Conservation (phyloP, 164 flowering plant genomes). For the Vitis rupestris region DNA sequence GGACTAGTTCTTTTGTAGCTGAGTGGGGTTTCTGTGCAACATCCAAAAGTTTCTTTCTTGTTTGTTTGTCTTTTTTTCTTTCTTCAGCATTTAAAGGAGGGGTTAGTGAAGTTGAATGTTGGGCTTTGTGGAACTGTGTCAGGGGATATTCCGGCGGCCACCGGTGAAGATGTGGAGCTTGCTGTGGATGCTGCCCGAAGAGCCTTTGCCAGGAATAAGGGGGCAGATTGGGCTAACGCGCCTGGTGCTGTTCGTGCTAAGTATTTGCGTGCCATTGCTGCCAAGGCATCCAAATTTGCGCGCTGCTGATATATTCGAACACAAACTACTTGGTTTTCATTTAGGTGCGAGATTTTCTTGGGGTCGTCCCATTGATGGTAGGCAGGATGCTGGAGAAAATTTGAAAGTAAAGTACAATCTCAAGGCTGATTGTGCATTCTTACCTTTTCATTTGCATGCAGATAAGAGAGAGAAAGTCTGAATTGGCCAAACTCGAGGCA, state of each 20-base stretch:
- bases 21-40: too few relatives aligned
- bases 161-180: slow-evolving; percentile 83
- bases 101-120: neutral
- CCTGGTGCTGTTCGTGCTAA: slow-evolving; percentile 91
- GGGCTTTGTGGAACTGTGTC: slow-evolving; percentile 4
- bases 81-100: too few relatives aligned
- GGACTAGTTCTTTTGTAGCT: too few relatives aligned
- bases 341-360: neutral
- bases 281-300: slow-evolving; percentile 49
- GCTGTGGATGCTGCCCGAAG: slow-evolving; percentile 84
- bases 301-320: neutral
- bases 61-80: neutral
- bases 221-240: slow-evolving; percentile 71
- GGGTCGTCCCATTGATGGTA: neutral
- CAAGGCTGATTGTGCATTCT: neutral
- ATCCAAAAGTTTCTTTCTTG: too few relatives aligned
- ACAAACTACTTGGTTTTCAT: neutral
- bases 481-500: slow-evolving; percentile 76
- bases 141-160: slow-evolving; percentile 94
- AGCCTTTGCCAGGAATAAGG: slow-evolving; percentile 63
- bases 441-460: slow-evolving; percentile 21
- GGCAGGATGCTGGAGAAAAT: neutral
- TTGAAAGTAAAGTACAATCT: too few relatives aligned
- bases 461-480: slow-evolving; percentile 73
- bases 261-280: slow-evolving; percentile 91